Percentiles rank a stretch among this genome's conserved stretches.
phyloP scores from a whole-genome alignment of 352 stramenopile species.

The Phytophthora chlamydospora region DNA sequence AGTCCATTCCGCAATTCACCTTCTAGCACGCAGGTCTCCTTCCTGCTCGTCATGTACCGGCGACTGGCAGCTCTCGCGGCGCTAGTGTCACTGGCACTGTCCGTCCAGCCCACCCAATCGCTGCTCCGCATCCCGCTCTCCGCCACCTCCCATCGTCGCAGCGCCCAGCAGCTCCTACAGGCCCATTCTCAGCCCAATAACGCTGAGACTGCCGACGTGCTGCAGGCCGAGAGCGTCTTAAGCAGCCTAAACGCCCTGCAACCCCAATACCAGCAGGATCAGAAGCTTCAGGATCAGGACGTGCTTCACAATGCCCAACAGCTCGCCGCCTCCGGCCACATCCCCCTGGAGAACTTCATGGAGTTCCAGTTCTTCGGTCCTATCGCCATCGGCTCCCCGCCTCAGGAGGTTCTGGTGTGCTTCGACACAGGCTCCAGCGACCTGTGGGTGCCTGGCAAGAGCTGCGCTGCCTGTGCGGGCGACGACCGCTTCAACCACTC shows the following conservation, averaged over 20 bases:
- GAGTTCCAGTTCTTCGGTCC: constrained; percentile 87
- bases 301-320: constrained; percentile 39
- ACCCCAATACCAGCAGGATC: background rate
- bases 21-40: background rate
- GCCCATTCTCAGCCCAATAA: constrained; percentile 41
- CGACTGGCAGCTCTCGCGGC: constrained; percentile 12
- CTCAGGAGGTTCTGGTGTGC: constrained; percentile 76
- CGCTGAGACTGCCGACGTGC: background rate
- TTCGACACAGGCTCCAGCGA: constrained; percentile 87
- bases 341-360: constrained; percentile 82
- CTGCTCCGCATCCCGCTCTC: constrained; percentile 56
- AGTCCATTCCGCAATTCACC: constrained; percentile 24
- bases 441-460: constrained; percentile 70
- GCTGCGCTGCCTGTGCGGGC: constrained; percentile 66
- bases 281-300: constrained; percentile 3
- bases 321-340: constrained; percentile 41
- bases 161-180: constrained; percentile 40
- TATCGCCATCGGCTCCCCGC: constrained; percentile 63
- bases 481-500: constrained; percentile 54
- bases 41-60: background rate
- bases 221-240: constrained; percentile 28
- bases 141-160: constrained; percentile 28
- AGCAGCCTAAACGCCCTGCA: constrained; percentile 30
- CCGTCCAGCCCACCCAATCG: constrained; percentile 1
- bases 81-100: constrained; percentile 5